These are phyloP conservation scores for Penicillium brevicompactum DNA, from an alignment of 2,329 filamentous ascomycete species.

Conservation along the genomic window DNA sequence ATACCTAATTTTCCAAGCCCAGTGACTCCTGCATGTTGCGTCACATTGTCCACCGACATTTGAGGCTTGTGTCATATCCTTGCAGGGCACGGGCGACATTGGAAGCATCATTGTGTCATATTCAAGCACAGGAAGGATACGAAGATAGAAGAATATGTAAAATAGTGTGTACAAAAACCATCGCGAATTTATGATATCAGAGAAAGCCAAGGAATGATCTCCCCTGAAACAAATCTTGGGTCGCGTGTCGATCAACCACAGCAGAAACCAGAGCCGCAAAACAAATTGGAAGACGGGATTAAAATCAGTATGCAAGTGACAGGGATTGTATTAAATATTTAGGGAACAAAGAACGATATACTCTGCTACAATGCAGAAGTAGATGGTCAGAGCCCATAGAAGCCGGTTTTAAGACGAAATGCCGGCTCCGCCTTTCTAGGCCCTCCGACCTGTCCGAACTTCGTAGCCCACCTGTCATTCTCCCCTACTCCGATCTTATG, in stretches of 20 bases:
- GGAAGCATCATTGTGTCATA: background rate
- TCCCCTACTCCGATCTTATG: conserved; percentile 17
- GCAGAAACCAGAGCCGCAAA: background rate
- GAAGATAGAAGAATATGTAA: background rate
- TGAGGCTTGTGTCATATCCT: conserved; percentile 1
- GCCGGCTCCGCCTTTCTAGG: conserved; percentile 22
- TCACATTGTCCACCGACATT: conserved; percentile 10
- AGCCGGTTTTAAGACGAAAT: conserved; percentile 12
- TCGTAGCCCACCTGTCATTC: conserved; percentile 22
- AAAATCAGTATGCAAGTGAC: background rate
- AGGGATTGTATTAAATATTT: background rate
- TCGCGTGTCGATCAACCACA: conserved; percentile 12
- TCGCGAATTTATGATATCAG: background rate
- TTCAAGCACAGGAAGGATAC: background rate
- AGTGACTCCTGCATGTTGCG: conserved; percentile 4
- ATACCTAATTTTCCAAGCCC: background rate
- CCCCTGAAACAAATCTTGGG: conserved; percentile 9
- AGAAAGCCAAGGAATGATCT: conserved; percentile 5
- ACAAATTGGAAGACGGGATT: background rate
- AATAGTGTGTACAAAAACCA: background rate
- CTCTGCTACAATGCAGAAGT: background rate
- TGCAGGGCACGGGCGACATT: conserved; percentile 21
- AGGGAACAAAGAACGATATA: conserved; percentile 1
- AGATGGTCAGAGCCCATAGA: background rate
- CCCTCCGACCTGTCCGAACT: conserved; percentile 27